phyloP scores from a whole-genome alignment of 1,139 yeast species.

The Geotrichum citri-aurantii region DNA sequence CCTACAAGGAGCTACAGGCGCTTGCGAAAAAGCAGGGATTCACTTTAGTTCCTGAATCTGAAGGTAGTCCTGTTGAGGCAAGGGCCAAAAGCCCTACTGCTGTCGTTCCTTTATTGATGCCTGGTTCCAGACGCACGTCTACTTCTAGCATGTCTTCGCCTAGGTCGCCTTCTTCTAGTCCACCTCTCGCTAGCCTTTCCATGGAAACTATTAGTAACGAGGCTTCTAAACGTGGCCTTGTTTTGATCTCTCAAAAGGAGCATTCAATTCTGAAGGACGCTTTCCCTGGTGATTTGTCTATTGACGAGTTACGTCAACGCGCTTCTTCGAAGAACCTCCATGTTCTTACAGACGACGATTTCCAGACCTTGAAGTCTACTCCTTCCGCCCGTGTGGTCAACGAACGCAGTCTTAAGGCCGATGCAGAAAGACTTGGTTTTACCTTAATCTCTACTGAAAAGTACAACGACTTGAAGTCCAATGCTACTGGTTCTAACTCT shows the following conservation, averaged over 20 bases:
- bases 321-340: conserved; percentile 22
- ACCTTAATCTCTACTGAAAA: conserved; percentile 27
- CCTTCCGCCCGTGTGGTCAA: conserved; percentile 5
- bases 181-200: conserved; percentile 5
- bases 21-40: conserved; percentile 15
- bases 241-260: conserved; percentile 18
- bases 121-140: conserved; percentile 7
- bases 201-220: conserved; percentile 14
- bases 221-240: conserved; percentile 18
- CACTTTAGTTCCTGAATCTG: conserved; percentile 16
- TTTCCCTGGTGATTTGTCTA: conserved; percentile 20
- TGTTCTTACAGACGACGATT: conserved; percentile 21
- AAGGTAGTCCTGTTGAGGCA: conserved; percentile 10
- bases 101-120: conserved; percentile 18
- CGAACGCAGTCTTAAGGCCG: conserved; percentile 7
- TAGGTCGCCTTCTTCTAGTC: conserved; percentile 3
- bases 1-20: conserved; percentile 3
- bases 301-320: conserved; percentile 25
- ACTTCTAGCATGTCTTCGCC: conserved; percentile 7
- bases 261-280: conserved; percentile 13
- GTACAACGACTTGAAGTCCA: conserved; percentile 16
- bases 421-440: conserved; percentile 22
- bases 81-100: conserved; percentile 14
- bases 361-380: conserved; percentile 11
- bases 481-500: neutral